A percentile compares a stretch with the other conserved stretches of the same genome.
phyloP scores from a whole-genome alignment of 495 filamentous ascomycete genomes.

The Penicillium egyptiacum region DNA sequence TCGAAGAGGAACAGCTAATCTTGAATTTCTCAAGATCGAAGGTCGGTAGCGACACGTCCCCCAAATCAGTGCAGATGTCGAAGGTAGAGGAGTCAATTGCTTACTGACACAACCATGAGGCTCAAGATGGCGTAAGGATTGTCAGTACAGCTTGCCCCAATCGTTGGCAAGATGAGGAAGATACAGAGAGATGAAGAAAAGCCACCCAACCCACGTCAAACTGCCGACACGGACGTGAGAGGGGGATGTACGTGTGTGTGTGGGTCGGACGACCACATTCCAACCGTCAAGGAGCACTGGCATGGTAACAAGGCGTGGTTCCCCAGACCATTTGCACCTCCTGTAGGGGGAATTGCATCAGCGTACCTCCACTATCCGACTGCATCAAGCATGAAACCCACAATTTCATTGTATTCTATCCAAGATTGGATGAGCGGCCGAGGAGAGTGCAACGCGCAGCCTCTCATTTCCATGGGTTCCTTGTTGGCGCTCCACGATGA shows the following conservation, averaged over 20 bases:
- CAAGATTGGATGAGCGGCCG: neutral
- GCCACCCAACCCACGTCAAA: conserved; percentile 5
- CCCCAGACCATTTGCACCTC: conserved; percentile 16
- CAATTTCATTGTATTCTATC: neutral
- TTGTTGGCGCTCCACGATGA: conserved; percentile 11
- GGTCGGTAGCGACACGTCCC: neutral
- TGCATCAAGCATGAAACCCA: conserved; percentile 11
- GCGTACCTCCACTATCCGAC: neutral
- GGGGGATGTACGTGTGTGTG: neutral
- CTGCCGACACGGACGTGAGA: neutral
- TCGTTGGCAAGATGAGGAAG: neutral
- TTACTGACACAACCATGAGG: too few relatives aligned
- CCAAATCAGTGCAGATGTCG: neutral
- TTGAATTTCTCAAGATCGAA: neutral
- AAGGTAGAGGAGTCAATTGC: neutral
- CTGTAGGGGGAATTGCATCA: conserved; percentile 2
- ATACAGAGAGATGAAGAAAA: conserved; percentile 7
- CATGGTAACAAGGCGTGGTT: conserved; percentile 32
- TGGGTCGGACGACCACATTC: conserved; percentile 25
- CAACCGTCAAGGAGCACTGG: conserved; percentile 24
- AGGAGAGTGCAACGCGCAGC: conserved; percentile 16
- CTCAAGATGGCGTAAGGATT: neutral
- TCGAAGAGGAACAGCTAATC: neutral
- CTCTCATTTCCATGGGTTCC: conserved; percentile 22
- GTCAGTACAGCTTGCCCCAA: neutral